Evolutionary conservation across 768 basidiomycete genomes (phyloP).

Genomic region (Amanita exitialis): DNA sequence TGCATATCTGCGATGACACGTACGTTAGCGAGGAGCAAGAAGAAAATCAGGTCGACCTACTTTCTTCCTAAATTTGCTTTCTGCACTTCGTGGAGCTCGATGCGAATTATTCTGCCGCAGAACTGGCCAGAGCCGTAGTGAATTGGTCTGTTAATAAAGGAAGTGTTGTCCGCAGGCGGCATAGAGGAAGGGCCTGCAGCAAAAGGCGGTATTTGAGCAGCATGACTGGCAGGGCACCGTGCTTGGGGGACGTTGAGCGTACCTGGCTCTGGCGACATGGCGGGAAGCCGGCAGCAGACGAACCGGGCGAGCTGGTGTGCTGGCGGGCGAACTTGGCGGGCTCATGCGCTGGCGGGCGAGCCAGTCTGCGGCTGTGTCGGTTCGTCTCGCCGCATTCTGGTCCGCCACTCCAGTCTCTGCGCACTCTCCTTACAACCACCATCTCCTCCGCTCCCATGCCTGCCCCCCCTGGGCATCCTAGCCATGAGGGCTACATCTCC

Average conservation of each 20-base stretch:
- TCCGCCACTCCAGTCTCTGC: slow-evolving; percentile 4
- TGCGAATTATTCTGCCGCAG: slow-evolving; percentile 44
- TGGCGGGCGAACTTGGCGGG: background rate
- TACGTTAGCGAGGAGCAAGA: background rate
- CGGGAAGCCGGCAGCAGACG: background rate
- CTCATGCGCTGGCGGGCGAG: background rate
- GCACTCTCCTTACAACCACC: slow-evolving; percentile 7
- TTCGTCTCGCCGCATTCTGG: background rate
- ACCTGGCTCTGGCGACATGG: background rate
- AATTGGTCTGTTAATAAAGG: slow-evolving; percentile 27
- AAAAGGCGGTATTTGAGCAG: background rate
- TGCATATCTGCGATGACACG: slow-evolving; percentile 32
- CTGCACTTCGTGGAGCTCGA: slow-evolving; percentile 48
- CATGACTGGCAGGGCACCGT: background rate
- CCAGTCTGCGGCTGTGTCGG: slow-evolving; percentile 3
- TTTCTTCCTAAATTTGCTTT: slow-evolving; percentile 63
- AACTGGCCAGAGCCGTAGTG: slow-evolving; percentile 52
- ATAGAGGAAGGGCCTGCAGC: background rate
- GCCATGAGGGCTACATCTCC: slow-evolving; percentile 57
- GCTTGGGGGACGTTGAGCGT: background rate
- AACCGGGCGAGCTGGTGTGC: background rate
- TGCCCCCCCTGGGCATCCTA: slow-evolving; percentile 42
- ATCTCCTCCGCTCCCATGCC: slow-evolving; percentile 30
- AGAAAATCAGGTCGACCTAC: slow-evolving; percentile 21
- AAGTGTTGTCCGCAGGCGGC: background rate